Base-by-base conservation (phyloP, 441 rosid genomes). In the Pelargonium myrrhifolium region DNA sequence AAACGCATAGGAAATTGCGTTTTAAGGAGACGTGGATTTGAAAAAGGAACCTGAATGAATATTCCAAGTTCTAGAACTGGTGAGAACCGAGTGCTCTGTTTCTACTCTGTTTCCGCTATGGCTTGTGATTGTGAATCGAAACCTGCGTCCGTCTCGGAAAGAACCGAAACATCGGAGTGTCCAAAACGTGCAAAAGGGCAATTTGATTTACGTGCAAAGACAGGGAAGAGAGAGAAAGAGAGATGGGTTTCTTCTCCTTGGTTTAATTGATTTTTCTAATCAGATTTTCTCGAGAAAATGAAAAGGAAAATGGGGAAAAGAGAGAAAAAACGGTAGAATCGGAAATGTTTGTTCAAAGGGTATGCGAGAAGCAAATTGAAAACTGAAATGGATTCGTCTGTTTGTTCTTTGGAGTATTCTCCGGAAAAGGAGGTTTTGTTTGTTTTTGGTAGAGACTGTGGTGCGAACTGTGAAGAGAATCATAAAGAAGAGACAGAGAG, bases 1-100 rank as follows among this genome's bases (percentile, higher is more conserved):
- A 58, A 24, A 58, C 11, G 10, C 64, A 61, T 61, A 28, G 62
- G 62, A 58, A 58, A 58, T 58, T 21, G 62, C 15, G 62, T 58
- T 56, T 7, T 6, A 24, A 14, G 39, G 64, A 58, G 62, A 58
- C 28, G 5, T 58, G 62, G 21, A 58, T 9, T 21, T 21, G 28
- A 21, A 21, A 21, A 58, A 9, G 35, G 62, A 58, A 21, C 15
- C 35, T 56, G 62, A 11, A 9, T 22, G 62, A 11, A 58, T 11
- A 11, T 37, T 37, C 40, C 40, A 37, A 37, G 40, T 4, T 21
- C 62, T 28, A 58, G 31, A 58, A 56, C 22, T 18, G 26, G 21
- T 6, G 22, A 51, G 9, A 51, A 51, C 58, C 7, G 21, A 51
- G 59, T 15, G 24, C 59, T 15, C 59, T 53, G 58, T 43, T 9